These are phyloP conservation scores for Apiospora koreana DNA, from an alignment of 2,329 filamentous ascomycete species.

Conservation along the genomic window DNA sequence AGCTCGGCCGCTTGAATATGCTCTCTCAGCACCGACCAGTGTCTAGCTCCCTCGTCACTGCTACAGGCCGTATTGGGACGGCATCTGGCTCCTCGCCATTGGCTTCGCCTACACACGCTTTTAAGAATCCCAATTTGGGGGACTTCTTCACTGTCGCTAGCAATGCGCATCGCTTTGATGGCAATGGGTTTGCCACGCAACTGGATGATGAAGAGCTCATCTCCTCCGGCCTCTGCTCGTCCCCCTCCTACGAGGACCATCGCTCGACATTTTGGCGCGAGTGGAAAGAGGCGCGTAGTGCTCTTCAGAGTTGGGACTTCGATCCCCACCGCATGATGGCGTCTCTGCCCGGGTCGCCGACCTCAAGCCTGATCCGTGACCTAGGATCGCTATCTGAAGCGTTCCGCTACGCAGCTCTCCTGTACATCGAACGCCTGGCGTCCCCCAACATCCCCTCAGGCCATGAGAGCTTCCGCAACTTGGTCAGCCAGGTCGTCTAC, in stretches of 20 bases:
- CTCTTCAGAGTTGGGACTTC: slow-evolving; percentile 81
- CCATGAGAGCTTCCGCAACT: slow-evolving; percentile 77
- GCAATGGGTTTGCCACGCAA: slow-evolving; percentile 63
- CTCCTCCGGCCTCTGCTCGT: slow-evolving; percentile 41
- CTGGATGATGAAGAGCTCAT: slow-evolving; percentile 57
- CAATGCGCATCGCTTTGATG: slow-evolving; percentile 58
- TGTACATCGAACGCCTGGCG: slow-evolving; percentile 87
- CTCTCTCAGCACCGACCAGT: slow-evolving; percentile 71
- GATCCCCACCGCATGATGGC: slow-evolving; percentile 54
- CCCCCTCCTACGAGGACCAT: slow-evolving; percentile 56
- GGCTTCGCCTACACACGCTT: slow-evolving; percentile 43
- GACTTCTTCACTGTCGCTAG: slow-evolving; percentile 56
- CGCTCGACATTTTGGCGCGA: slow-evolving; percentile 77
- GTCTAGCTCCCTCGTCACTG: slow-evolving; percentile 36
- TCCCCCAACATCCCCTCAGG: slow-evolving; percentile 72
- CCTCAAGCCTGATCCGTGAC: slow-evolving; percentile 67
- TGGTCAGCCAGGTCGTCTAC: slow-evolving; percentile 79
- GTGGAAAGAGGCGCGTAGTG: slow-evolving; percentile 77
- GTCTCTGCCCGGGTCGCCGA: slow-evolving; percentile 51
- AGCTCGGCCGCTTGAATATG: slow-evolving; percentile 81
- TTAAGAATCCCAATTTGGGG: slow-evolving; percentile 41
- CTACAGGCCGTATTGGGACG: slow-evolving; percentile 27
- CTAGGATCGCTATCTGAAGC: slow-evolving; percentile 83
- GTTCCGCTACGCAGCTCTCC: slow-evolving; percentile 84
- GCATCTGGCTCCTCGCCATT: slow-evolving; percentile 41